These are phyloP conservation scores for Aspergillus glaucus DNA, from an alignment of 2,329 filamentous ascomycete species.

Conservation along the genomic window DNA sequence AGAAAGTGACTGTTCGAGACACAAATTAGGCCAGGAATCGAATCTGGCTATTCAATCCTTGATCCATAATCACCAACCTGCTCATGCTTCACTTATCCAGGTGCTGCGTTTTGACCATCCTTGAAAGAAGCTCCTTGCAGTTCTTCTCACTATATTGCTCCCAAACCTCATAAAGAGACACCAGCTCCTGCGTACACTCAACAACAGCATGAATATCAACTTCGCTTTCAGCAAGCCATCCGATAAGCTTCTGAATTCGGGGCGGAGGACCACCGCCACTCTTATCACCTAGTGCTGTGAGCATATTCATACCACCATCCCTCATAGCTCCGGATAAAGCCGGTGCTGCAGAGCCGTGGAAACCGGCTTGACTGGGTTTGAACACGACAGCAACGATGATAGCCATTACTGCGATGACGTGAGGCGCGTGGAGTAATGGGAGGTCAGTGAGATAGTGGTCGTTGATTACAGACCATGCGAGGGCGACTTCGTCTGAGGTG, in stretches of 20 bases:
- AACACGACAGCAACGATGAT: conserved; percentile 80
- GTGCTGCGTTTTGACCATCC: conserved; percentile 56
- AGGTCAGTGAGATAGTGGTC: conserved; percentile 90
- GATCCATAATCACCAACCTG: not conserved
- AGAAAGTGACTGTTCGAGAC: no score
- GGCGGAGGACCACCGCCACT: conserved; percentile 22
- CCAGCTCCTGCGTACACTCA: conserved; percentile 84
- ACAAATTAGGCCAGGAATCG: no score
- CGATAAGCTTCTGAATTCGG: conserved; percentile 59
- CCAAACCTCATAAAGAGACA: conserved; percentile 78
- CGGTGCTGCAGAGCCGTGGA: conserved; percentile 27
- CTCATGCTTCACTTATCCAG: conserved; percentile 45
- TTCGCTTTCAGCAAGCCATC: conserved; percentile 79
- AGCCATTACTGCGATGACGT: conserved; percentile 79
- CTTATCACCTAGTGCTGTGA: conserved; percentile 29
- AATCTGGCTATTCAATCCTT: not conserved
- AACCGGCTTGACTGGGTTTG: conserved; percentile 52
- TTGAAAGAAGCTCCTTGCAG: conserved; percentile 57
- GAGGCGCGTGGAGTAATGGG: conserved; percentile 78
- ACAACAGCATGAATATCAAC: conserved; percentile 80
- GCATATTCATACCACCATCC: conserved; percentile 30
- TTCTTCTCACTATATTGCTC: conserved; percentile 59
- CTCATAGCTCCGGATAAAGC: conserved; percentile 29
- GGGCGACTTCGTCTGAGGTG: conserved; percentile 67
- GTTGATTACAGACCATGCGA: conserved; percentile 80